Evolutionary conservation across 1,284 basidiomycete species (phyloP).

Genomic region (Apiotrichum akiyoshidainum): DNA sequence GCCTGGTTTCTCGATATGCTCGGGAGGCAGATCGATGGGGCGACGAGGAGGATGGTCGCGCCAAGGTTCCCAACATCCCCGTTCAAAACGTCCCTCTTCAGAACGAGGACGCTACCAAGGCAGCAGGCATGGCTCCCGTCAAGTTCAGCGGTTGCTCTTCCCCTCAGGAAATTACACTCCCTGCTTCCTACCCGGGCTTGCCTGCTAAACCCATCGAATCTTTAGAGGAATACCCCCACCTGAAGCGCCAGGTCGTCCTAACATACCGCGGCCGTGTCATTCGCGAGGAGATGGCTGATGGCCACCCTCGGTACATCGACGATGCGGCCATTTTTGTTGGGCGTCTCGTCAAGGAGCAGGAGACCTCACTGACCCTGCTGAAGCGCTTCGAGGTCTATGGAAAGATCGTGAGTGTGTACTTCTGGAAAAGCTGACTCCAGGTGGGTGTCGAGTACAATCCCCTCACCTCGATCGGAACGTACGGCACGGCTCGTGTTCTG

Average conservation of each 20-base stretch:
- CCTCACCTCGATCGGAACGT: slow-evolving; percentile 7
- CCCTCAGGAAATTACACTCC: too few relatives aligned
- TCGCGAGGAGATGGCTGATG: slow-evolving; percentile 17
- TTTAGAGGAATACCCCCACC: slow-evolving; percentile 9
- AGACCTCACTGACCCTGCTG: slow-evolving; percentile 26
- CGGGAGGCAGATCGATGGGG: background rate
- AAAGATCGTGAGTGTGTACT: slow-evolving; percentile 25
- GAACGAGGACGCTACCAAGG: too few relatives aligned
- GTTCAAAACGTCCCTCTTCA: background rate
- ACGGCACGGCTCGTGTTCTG: slow-evolving; percentile 31
- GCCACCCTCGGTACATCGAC: slow-evolving; percentile 26
- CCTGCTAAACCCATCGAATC: background rate
- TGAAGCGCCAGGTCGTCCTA: slow-evolving; percentile 15
- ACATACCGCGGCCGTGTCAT: slow-evolving; percentile 32
- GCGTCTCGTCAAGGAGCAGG: slow-evolving; percentile 27
- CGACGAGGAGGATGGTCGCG: background rate
- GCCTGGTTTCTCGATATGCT: background rate
- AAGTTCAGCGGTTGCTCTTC: too few relatives aligned
- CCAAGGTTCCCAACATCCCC: background rate
- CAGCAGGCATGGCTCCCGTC: too few relatives aligned
- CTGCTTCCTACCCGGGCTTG: too few relatives aligned
- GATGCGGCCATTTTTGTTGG: slow-evolving; percentile 37
- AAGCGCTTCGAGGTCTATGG: slow-evolving; percentile 38
- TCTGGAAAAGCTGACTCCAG: slow-evolving; percentile 14
- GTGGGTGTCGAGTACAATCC: slow-evolving; percentile 32